phyloP scores from a whole-genome alignment of 1,284 basidiomycete species.

The Baeospora myosura region DNA sequence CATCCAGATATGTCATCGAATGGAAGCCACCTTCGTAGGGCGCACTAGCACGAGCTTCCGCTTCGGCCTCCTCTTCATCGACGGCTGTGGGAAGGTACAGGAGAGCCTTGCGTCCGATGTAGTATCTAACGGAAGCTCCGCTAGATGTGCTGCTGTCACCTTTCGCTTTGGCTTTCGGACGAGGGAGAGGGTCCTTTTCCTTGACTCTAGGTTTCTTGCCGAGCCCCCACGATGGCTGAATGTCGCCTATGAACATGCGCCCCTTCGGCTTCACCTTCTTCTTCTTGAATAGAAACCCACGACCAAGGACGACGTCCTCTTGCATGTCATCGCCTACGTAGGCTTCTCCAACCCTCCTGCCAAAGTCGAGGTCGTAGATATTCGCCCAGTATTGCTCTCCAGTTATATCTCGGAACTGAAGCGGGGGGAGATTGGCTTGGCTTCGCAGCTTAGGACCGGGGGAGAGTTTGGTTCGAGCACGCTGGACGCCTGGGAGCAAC shows the following conservation, averaged over 20 bases:
- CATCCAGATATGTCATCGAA: too few relatives aligned
- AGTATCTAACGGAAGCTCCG: too few relatives aligned
- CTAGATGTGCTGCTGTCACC: too few relatives aligned
- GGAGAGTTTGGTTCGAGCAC: not conserved
- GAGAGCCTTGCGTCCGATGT: too few relatives aligned
- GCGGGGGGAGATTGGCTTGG: not conserved
- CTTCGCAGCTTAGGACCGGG: not conserved
- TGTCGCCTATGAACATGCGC: constrained; percentile 23
- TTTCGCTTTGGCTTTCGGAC: too few relatives aligned
- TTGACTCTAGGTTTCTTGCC: constrained; percentile 11
- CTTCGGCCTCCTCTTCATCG: not conserved
- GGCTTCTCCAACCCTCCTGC: constrained; percentile 3
- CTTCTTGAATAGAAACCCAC: not conserved
- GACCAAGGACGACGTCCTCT: not conserved
- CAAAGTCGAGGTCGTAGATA: constrained; percentile 5
- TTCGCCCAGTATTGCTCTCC: constrained; percentile 2
- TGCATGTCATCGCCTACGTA: not conserved
- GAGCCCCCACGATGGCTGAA: constrained; percentile 23
- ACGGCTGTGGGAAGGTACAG: too few relatives aligned
- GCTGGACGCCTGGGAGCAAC: not conserved
- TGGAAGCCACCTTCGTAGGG: too few relatives aligned
- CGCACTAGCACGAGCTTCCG: too few relatives aligned
- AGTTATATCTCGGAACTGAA: not conserved
- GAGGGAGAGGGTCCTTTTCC: constrained; percentile 2
- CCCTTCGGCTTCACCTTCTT: constrained; percentile 5